phyloP scores from a whole-genome alignment of 1,284 basidiomycete genomes.

The Leccinum fallax region DNA sequence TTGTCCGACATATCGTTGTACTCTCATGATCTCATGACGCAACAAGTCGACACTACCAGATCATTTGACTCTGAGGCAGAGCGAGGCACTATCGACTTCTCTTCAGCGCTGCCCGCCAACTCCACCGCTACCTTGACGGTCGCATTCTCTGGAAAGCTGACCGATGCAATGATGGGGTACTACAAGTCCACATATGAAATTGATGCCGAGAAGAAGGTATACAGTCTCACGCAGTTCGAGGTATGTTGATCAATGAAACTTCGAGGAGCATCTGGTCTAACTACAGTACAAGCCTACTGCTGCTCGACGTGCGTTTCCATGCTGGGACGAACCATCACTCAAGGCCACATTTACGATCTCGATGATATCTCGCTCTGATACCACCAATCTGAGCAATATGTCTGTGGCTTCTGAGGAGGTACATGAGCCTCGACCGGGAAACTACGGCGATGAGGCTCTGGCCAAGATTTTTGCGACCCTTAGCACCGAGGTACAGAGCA shows the following conservation, averaged over 20 bases:
- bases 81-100: constrained; percentile 62
- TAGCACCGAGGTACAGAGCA: constrained; percentile 30
- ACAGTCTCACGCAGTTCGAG: constrained; percentile 84
- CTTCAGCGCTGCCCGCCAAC: constrained; percentile 57
- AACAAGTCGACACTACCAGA: constrained; percentile 50
- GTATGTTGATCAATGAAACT: constrained; percentile 37
- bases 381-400: constrained; percentile 89
- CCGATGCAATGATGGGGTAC: constrained; percentile 73
- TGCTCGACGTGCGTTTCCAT: constrained; percentile 82
- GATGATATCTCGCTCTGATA: constrained; percentile 81
- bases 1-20: constrained; percentile 70
- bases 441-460: constrained; percentile 34
- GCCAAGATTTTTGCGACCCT: constrained; percentile 42
- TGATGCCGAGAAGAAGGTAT: constrained; percentile 62
- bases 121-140: constrained; percentile 67
- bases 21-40: constrained; percentile 57
- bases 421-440: constrained; percentile 37
- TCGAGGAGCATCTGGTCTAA: constrained; percentile 21
- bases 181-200: constrained; percentile 62
- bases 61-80: constrained; percentile 66
- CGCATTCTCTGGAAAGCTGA: constrained; percentile 65
- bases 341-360: constrained; percentile 88
- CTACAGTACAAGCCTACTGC: constrained; percentile 73
- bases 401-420: constrained; percentile 60
- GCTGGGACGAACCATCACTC: constrained; percentile 93